Evolutionary conservation across 2,329 filamentous ascomycete genomes (phyloP).

Genomic region (Gliomastix tumulicola): DNA sequence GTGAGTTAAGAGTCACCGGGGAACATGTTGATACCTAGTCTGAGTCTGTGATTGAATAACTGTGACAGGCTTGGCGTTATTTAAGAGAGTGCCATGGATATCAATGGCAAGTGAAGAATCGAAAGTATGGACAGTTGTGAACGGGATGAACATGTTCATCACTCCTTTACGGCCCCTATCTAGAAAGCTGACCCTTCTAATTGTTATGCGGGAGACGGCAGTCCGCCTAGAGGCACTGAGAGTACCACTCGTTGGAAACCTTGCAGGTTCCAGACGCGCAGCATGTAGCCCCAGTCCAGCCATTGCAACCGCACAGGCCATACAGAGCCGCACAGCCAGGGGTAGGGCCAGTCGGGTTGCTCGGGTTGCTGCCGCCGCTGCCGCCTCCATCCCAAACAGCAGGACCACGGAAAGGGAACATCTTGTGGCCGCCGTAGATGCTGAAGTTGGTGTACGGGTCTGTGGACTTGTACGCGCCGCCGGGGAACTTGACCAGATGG

Average conservation of each 20-base stretch:
- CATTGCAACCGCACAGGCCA: constrained; percentile 24
- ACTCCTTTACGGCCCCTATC: too few species aligned
- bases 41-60: too few species aligned
- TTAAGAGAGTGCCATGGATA: too few species aligned
- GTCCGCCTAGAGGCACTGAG: not conserved
- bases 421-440: constrained; percentile 12
- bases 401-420: constrained; percentile 10
- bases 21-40: too few species aligned
- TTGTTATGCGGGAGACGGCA: too few species aligned
- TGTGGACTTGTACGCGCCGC: constrained; percentile 16
- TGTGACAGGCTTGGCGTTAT: too few species aligned
- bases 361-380: constrained; percentile 1
- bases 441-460: constrained; percentile 14
- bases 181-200: too few species aligned
- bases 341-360: too few species aligned
- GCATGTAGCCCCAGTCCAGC: constrained; percentile 21
- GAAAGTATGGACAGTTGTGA: too few species aligned
- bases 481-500: constrained; percentile 18
- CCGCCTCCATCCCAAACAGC: constrained; percentile 8
- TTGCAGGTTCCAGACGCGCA: constrained; percentile 15
- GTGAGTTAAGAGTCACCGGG: too few species aligned
- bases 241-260: constrained; percentile 1
- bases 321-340: constrained; percentile 12
- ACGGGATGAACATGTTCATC: too few species aligned
- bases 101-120: too few species aligned